Evolutionary conservation across 495 filamentous ascomycete species (phyloP).

Genomic region (Pseudoneurospora amorphoporcata): DNA sequence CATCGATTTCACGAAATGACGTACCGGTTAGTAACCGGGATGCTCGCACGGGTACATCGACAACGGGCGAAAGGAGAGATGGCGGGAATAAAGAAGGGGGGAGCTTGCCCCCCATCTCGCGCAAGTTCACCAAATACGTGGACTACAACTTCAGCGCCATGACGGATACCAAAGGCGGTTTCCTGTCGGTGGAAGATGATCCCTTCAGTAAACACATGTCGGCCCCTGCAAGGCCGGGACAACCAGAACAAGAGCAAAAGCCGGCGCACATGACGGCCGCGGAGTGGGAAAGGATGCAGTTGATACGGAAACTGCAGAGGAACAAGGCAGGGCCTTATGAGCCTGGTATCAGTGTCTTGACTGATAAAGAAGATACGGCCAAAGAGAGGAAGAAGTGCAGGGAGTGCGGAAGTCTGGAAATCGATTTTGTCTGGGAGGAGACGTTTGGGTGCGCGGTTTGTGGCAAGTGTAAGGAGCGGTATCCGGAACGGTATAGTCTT

Average conservation of each 20-base stretch:
- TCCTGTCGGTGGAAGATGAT: slow-evolving; percentile 79
- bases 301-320: slow-evolving; percentile 55
- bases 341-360: slow-evolving; percentile 65
- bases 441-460: slow-evolving; percentile 63
- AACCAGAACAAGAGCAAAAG: slow-evolving; percentile 49
- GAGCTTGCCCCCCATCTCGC: slow-evolving; percentile 31
- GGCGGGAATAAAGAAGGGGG: slow-evolving; percentile 49
- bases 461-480: slow-evolving; percentile 71
- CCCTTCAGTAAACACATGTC: slow-evolving; percentile 74
- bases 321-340: slow-evolving; percentile 77
- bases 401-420: slow-evolving; percentile 75
- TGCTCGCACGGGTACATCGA: slow-evolving; percentile 30
- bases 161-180: slow-evolving; percentile 95
- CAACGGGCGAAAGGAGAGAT: slow-evolving; percentile 3
- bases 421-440: slow-evolving; percentile 92
- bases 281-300: slow-evolving; percentile 81
- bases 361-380: slow-evolving; percentile 28
- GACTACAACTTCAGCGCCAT: slow-evolving; percentile 97
- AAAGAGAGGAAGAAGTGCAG: slow-evolving; percentile 61
- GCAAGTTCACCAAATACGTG: slow-evolving; percentile 81
- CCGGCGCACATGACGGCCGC: slow-evolving; percentile 81
- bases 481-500: slow-evolving; percentile 82
- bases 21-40: slow-evolving; percentile 58
- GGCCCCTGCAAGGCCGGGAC: slow-evolving; percentile 18
- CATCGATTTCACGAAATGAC: slow-evolving; percentile 49